Evolutionary conservation across 805 yeast genomes (phyloP), one percentile per base, ranked within the genome.

Genomic region (Kazachstania bromeliacearum): DNA sequence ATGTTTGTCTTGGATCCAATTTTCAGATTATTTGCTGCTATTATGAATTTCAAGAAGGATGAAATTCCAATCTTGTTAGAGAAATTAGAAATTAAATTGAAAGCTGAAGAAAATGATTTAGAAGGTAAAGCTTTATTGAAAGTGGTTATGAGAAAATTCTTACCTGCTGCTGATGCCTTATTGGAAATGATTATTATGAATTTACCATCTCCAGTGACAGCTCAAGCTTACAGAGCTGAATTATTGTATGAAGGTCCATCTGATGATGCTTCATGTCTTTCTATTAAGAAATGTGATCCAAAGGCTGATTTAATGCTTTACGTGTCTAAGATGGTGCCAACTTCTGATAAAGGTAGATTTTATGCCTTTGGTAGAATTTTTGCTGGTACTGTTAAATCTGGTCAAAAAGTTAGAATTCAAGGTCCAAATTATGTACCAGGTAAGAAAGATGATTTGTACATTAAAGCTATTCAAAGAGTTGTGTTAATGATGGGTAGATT

Each of bases 301-400:
- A 80, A 70, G 62, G 95, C 94, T 59, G 97, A 89, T 66, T 81
- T 89, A 65, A 89, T 89, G 98, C 78, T 89, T 65, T 89, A 89
- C 85, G 92, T 89, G 63, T 92, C 97, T 71, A 89, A 89, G 95
- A 89, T 89, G 98, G 97, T 89, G 57, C 98, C 98, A 71, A 89
- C 98, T 66, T 88, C 96, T 58, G 98, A 89, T 72, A 89, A 89
- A 79, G 98, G 98, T 80, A 87, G 98, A 77, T 89, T 89, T 94
- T 89, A 87, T 81, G 98, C 98, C 65, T 92, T 89, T 76, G 98
- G 98, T 72, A 89, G 98, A 79, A 96, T 89, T 67, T 89, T 89
- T 76, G 84, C 97, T 59, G 98, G 98, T 87, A 89, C 97, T 63
- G 96, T 92, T 63, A 84, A 72, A 69, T 85, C 96, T 60, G 98